phyloP scores from a whole-genome alignment of 768 basidiomycete species.

The Baorangia bicolor region DNA sequence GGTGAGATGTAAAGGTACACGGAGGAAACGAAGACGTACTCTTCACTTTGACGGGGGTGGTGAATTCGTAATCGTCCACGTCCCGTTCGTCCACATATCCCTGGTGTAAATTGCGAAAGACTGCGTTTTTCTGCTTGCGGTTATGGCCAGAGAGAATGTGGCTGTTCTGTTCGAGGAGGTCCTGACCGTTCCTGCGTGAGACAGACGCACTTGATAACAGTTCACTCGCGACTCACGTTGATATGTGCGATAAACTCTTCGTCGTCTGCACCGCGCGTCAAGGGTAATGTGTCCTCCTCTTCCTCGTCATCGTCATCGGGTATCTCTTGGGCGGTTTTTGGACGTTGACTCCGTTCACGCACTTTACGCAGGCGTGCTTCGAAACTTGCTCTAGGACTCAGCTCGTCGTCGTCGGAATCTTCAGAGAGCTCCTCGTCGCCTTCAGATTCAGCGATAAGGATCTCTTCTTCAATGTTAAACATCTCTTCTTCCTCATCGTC shows the following conservation, averaged over 20 bases:
- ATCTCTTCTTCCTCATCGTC: conserved; percentile 37
- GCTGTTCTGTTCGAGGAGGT: conserved; percentile 58
- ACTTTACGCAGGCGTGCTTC: conserved; percentile 34
- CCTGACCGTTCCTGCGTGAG: conserved; percentile 49
- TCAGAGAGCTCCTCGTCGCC: conserved; percentile 26
- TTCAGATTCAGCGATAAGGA: conserved; percentile 39
- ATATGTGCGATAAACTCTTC: conserved; percentile 57
- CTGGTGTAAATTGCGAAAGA: conserved; percentile 60
- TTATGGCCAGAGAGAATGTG: conserved; percentile 44
- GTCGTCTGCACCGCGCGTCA: conserved; percentile 50
- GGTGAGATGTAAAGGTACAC: not conserved
- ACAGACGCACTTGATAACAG: not conserved
- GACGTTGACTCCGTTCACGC: conserved; percentile 25
- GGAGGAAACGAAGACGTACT: conserved; percentile 41
- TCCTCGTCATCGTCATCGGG: conserved; percentile 33
- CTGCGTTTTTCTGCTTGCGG: conserved; percentile 49
- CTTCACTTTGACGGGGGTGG: conserved; percentile 33
- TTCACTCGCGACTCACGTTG: conserved; percentile 41
- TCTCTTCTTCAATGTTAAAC: conserved; percentile 45
- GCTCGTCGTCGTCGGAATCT: conserved; percentile 32
- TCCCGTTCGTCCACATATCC: conserved; percentile 50
- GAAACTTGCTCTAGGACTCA: conserved; percentile 37
- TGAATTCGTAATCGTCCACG: conserved; percentile 29
- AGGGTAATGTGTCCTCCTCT: conserved; percentile 22
- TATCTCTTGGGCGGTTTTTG: conserved; percentile 6